A percentile compares a stretch with the other conserved stretches of the same genome.
These are phyloP conservation scores for Olyra latifolia DNA, from an alignment of 176 grass and related monocot species.

Conservation along the genomic window DNA sequence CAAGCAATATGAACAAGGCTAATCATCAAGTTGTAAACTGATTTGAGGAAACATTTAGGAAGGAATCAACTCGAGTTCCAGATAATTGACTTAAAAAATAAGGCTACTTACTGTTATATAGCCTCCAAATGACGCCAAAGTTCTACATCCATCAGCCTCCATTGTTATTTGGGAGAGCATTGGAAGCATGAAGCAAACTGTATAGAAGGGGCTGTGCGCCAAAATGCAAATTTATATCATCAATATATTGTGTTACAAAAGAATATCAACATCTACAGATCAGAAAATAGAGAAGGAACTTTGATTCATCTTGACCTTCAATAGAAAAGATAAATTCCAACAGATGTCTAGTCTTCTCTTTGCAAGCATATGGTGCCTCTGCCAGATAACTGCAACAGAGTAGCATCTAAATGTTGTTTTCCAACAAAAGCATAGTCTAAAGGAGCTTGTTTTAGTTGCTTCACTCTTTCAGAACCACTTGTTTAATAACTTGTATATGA, in stretches of 20 bases:
- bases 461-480: background rate
- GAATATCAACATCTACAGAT: background rate
- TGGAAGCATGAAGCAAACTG: constrained; percentile 93
- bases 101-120: constrained; percentile 65
- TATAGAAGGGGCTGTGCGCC: constrained; percentile 73
- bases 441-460: background rate
- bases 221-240: constrained; percentile 30
- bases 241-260: constrained; percentile 32
- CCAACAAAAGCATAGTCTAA: background rate
- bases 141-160: constrained; percentile 74
- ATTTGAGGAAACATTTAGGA: constrained; percentile 2
- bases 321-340: constrained; percentile 85
- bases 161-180: constrained; percentile 90
- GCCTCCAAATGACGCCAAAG: constrained; percentile 67
- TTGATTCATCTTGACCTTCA: constrained; percentile 91
- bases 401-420: constrained; percentile 2
- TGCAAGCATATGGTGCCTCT: constrained; percentile 85
- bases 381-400: constrained; percentile 77
- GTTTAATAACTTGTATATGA: constrained; percentile 16
- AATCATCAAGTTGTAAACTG: background rate
- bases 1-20: constrained; percentile 11
- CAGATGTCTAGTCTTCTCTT: constrained; percentile 68
- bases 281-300: constrained; percentile 38
- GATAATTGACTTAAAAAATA: background rate
- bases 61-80: background rate